phyloP scores from a whole-genome alignment of 2,329 filamentous ascomycete genomes.

The Aspergillus melleus region DNA sequence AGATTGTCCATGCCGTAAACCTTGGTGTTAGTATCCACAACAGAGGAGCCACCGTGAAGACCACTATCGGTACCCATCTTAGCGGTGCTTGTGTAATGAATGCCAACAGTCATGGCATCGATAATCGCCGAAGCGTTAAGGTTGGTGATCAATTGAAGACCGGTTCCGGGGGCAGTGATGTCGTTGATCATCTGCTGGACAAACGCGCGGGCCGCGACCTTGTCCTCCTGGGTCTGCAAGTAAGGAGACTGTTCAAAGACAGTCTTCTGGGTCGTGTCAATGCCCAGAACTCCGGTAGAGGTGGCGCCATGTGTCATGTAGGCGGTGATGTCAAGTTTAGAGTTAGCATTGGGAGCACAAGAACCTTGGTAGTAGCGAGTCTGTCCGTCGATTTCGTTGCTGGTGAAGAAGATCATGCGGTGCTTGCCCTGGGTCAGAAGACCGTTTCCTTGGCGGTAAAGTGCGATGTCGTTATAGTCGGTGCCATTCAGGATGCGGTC shows the following conservation, averaged over 20 bases:
- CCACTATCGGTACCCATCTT: conserved; percentile 22
- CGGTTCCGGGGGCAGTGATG: conserved; percentile 20
- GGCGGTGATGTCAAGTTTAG: conserved; percentile 22
- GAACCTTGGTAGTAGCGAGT: conserved; percentile 30
- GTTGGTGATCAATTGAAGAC: conserved; percentile 24
- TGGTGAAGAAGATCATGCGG: conserved; percentile 29
- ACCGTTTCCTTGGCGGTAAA: conserved; percentile 24
- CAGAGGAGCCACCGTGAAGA: conserved; percentile 13
- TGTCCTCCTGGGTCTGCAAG: conserved; percentile 23
- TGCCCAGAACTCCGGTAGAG: conserved; percentile 25
- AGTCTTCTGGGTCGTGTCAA: conserved; percentile 26
- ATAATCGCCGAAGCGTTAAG: conserved; percentile 26
- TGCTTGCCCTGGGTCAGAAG: conserved; percentile 25
- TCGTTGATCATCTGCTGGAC: conserved; percentile 23
- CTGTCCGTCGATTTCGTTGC: conserved; percentile 23
- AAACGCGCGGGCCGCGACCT: conserved; percentile 20
- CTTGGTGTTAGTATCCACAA: conserved; percentile 20
- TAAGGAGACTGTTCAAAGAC: conserved; percentile 28
- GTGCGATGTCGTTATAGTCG: conserved; percentile 21
- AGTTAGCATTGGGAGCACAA: conserved; percentile 1
- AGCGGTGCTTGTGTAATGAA: conserved; percentile 14
- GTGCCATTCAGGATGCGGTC: conserved; percentile 19
- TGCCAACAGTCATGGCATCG: conserved; percentile 36
- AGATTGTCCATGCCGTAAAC: conserved; percentile 15
- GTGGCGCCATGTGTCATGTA: conserved; percentile 32